Conservation (phyloP, 768 basidiomycete genomes). For the Neoboletus subvelutipes region DNA sequence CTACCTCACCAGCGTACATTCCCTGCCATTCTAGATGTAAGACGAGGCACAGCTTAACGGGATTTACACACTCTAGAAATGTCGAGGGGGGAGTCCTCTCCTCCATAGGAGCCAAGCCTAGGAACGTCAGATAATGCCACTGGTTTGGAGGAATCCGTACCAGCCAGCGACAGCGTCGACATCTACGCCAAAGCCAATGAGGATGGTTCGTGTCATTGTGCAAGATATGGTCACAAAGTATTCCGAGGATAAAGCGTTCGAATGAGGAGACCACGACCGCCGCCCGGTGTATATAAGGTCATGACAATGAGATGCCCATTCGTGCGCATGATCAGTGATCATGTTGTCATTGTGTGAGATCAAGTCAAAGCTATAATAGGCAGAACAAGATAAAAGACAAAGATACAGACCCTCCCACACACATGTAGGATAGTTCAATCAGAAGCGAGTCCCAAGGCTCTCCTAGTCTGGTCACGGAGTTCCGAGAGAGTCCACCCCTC, state of each 20-base stretch:
- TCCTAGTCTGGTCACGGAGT: not conserved
- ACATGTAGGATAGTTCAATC: not conserved
- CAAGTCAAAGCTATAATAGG: not conserved
- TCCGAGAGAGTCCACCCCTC: conserved; percentile 22
- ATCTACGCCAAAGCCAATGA: conserved; percentile 67
- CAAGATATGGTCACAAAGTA: not conserved
- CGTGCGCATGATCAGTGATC: not conserved
- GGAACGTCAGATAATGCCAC: not conserved
- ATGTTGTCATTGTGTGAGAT: not conserved
- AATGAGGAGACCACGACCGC: not conserved
- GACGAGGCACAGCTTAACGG: not conserved
- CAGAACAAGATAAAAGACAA: not conserved
- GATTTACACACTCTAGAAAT: conserved; percentile 51
- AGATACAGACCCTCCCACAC: not conserved
- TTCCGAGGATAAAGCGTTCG: not conserved
- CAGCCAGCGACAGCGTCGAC: conserved; percentile 79
- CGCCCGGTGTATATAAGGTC: not conserved
- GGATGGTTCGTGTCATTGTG: conserved; percentile 53
- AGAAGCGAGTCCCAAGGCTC: not conserved
- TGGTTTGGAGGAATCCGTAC: conserved; percentile 28
- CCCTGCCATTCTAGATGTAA: conserved; percentile 37
- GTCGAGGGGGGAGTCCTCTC: conserved; percentile 69
- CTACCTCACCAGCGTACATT: conserved; percentile 76
- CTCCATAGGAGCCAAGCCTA: conserved; percentile 74
- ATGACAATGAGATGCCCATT: not conserved